These are phyloP conservation scores for Thalassiosira mediterranea DNA, from an alignment of 352 stramenopile species.

Conservation along the genomic window DNA sequence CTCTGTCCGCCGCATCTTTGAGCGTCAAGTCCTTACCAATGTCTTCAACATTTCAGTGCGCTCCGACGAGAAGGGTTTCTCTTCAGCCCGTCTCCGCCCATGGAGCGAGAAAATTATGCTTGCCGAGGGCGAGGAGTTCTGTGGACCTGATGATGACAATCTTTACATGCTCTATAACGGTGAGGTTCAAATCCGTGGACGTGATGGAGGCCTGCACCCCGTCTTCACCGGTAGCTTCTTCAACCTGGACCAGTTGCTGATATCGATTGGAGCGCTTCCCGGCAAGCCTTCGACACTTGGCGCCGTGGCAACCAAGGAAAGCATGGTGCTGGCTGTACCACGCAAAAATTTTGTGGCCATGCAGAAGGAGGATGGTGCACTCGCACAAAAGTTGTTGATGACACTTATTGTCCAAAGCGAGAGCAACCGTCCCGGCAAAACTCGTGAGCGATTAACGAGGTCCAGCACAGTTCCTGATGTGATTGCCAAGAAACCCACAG, in stretches of 20 bases:
- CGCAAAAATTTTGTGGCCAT: slow-evolving; percentile 5
- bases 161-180: slow-evolving; percentile 14
- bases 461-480: neutral
- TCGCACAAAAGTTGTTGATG: slow-evolving; percentile 15
- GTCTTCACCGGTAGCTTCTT: slow-evolving; percentile 18
- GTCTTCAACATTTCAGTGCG: slow-evolving; percentile 20
- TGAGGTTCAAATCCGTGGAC: slow-evolving; percentile 2
- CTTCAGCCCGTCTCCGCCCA: slow-evolving; percentile 5
- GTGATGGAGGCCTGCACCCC: slow-evolving; percentile 6
- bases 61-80: slow-evolving; percentile 13
- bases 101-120: slow-evolving; percentile 7
- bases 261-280: slow-evolving; percentile 5
- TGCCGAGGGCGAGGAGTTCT: neutral
- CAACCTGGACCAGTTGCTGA: slow-evolving; percentile 18
- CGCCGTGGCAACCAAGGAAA: slow-evolving; percentile 13
- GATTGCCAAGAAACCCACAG: neutral
- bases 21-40: slow-evolving; percentile 13
- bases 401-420: slow-evolving; percentile 18
- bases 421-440: slow-evolving; percentile 1
- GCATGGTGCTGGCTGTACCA: slow-evolving; percentile 5
- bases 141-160: slow-evolving; percentile 21
- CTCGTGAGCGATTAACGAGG: neutral
- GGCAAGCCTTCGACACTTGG: slow-evolving; percentile 3
- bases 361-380: slow-evolving; percentile 5
- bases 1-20: slow-evolving; percentile 12